A percentile compares a stretch with the other conserved stretches of the same genome.
phyloP scores from a whole-genome alignment of 2,329 filamentous ascomycete genomes.

The Colletotrichum nymphaeae region DNA sequence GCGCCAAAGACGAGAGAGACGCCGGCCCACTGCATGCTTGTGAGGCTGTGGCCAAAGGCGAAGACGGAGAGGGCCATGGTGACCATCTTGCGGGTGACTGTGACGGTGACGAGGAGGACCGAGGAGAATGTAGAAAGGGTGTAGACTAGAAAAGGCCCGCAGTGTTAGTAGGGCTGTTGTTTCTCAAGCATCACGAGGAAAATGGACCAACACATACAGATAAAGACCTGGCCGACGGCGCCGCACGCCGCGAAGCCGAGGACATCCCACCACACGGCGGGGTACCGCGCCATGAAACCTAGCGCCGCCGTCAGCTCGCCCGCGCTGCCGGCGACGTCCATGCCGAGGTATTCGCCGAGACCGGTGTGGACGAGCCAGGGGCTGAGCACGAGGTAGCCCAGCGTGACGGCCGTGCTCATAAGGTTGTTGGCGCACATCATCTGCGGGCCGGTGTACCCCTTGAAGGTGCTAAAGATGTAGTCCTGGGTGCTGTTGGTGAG shows the following conservation, averaged over 20 bases:
- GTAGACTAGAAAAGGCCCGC: slow-evolving; percentile 69
- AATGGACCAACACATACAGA: slow-evolving; percentile 64
- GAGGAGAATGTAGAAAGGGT: slow-evolving; percentile 93
- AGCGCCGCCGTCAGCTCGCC: slow-evolving; percentile 85
- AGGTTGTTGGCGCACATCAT: slow-evolving; percentile 99
- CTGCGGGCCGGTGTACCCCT: slow-evolving; percentile 88
- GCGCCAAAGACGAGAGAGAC: slow-evolving; percentile 94
- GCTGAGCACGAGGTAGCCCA: slow-evolving; percentile 78
- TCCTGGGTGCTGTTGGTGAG: slow-evolving; percentile 97
- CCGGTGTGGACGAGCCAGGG: slow-evolving; percentile 82
- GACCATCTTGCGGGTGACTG: slow-evolving; percentile 98
- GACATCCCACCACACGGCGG: slow-evolving; percentile 86
- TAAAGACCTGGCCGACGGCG: slow-evolving; percentile 95
- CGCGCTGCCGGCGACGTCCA: slow-evolving; percentile 72
- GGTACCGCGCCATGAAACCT: slow-evolving; percentile 83
- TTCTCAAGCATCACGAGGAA: no score
- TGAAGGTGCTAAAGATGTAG: slow-evolving; percentile 86
- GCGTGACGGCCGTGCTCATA: slow-evolving; percentile 83
- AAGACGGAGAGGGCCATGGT: slow-evolving; percentile 98
- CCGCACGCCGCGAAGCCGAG: slow-evolving; percentile 91
- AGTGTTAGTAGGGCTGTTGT: neutral
- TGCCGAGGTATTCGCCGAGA: slow-evolving; percentile 73
- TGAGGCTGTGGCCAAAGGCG: slow-evolving; percentile 90
- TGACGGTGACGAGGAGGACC: slow-evolving; percentile 93
- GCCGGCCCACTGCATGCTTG: slow-evolving; percentile 91